Evolutionary conservation across 2,329 filamentous ascomycete species (phyloP), one percentile per base, ranked within the genome.

Genomic region (Diaporthe helianthi): DNA sequence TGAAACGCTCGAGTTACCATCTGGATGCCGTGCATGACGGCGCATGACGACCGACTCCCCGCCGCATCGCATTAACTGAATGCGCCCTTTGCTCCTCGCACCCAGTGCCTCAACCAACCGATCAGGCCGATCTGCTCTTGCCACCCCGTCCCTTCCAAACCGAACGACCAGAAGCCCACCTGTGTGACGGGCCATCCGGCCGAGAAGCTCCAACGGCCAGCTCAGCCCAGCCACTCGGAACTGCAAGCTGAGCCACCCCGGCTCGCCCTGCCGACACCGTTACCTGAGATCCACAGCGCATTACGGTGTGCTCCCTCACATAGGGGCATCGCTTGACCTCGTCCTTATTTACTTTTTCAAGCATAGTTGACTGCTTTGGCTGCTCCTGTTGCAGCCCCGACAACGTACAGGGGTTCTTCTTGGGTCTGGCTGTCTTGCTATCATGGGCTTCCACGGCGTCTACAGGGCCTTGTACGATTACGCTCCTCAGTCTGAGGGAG

Each of bases 381-480:
- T 33, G 29, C 44, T 67, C 52, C 53, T 58, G 52, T 33, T 22
- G 65, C 69, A 38, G 55, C 52, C n/a, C n/a, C 65, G 29, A 68
- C 49, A 46, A 65, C 26, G 3, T 33, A 41, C 53, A 55, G 46
- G 60, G 41, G 19, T 19, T 44, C 26, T 41, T 22, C 33, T 33
- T 49, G 36, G 31, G 64, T 65, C 51, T 47, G 53, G 31, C 31
- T 33, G 51, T 44, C 63, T 44, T 63, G 67, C 51, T 47, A 76
- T 76, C 73, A 98, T 98, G 94, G 93, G 92, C 73, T 98, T 98
- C 84, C 83, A 97, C 76, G 94, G 93, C 76, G 90, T 98, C 74
- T 97, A 93, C 84, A 92, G 89, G 79, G 95, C 94, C 77, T 78
- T 97, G 76, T 98, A 97, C 85, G 94, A 97, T 83, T 98, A 98